Evolutionary conservation across 495 filamentous ascomycete genomes (phyloP).

Genomic region (Hypoxylon intermedium): DNA sequence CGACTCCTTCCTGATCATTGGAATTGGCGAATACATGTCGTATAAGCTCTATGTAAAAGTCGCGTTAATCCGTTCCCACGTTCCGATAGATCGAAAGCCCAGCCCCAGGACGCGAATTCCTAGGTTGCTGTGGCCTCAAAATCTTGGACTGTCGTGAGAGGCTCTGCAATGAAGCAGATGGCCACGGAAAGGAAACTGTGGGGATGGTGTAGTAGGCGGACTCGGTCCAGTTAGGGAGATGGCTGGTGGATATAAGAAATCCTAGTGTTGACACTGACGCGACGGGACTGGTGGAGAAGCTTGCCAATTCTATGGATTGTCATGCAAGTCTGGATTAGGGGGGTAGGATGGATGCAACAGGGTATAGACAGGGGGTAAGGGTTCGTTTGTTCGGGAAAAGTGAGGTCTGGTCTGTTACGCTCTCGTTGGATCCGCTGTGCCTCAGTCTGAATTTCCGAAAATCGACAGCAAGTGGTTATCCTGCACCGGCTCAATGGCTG

Average conservation of each 20-base stretch:
- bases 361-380: constrained; percentile 30
- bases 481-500: constrained; percentile 25
- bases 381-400: constrained; percentile 36
- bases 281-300: constrained; percentile 40
- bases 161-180: constrained; percentile 30
- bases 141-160: constrained; percentile 30
- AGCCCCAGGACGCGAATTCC: constrained; percentile 23
- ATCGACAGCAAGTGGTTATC: constrained; percentile 16
- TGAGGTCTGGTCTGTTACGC: constrained; percentile 25
- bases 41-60: constrained; percentile 3
- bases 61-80: constrained; percentile 17
- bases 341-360: constrained; percentile 35
- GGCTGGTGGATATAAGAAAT: constrained; percentile 40
- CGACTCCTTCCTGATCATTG: constrained; percentile 33
- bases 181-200: constrained; percentile 33
- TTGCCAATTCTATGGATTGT: constrained; percentile 39
- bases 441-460: constrained; percentile 30
- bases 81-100: constrained; percentile 24
- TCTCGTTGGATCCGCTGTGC: constrained; percentile 21
- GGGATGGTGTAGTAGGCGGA: constrained; percentile 34
- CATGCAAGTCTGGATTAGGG: constrained; percentile 38
- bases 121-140: constrained; percentile 23
- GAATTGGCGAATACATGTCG: constrained; percentile 38
- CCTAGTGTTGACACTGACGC: constrained; percentile 39
- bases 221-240: constrained; percentile 37